Evolutionary conservation across 2,329 filamentous ascomycete species (phyloP).

Genomic region (Emergomyces pasteurianus): DNA sequence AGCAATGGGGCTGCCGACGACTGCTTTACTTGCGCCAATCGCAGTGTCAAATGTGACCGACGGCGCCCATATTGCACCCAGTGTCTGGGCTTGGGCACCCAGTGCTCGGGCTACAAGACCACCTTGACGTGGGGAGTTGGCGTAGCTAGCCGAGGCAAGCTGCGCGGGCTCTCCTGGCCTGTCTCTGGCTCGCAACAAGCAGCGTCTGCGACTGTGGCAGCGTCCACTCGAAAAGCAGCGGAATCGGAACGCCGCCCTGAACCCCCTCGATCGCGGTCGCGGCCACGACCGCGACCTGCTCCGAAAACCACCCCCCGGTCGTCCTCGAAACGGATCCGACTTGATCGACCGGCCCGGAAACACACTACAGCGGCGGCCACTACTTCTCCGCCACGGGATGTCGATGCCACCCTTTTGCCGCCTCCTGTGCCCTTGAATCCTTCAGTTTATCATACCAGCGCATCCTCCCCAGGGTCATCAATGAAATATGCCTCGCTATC

Average conservation of each 20-base stretch:
- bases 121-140: conserved; percentile 94
- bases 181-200: conserved; percentile 38
- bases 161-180: conserved; percentile 72
- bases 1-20: conserved; percentile 84
- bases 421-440: background rate
- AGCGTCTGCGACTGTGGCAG: conserved; percentile 18
- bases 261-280: background rate
- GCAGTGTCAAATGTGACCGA: conserved; percentile 75
- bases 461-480: background rate
- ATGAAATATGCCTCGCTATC: background rate
- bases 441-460: background rate
- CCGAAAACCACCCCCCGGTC: background rate
- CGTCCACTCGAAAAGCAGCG: background rate
- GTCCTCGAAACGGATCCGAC: background rate
- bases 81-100: conserved; percentile 81
- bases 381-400: background rate
- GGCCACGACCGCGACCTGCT: background rate
- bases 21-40: conserved; percentile 85
- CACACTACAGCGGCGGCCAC: background rate
- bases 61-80: conserved; percentile 89
- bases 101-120: conserved; percentile 93
- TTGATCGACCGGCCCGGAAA: background rate
- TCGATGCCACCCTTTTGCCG: background rate
- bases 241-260: background rate
- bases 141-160: conserved; percentile 88